phyloP scores from a whole-genome alignment of 2,329 filamentous ascomycete species.

The Fusarium sp. region DNA sequence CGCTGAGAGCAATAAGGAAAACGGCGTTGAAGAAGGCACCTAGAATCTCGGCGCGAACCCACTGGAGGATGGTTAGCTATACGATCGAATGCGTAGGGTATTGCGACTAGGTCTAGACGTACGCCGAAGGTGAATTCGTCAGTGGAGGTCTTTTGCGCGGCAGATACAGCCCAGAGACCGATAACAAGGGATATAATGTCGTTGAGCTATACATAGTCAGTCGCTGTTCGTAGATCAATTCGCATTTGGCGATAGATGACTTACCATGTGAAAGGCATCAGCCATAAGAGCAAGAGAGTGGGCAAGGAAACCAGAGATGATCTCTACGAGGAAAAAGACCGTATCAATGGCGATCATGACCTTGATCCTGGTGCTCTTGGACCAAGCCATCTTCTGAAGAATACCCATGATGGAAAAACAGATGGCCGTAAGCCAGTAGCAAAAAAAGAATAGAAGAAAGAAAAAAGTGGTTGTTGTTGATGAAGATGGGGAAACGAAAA shows the following conservation, averaged over 20 bases:
- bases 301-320: conserved; percentile 85
- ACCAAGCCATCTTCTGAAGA: conserved; percentile 76
- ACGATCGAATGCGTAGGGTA: neutral
- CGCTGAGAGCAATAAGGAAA: conserved; percentile 93
- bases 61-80: conserved; percentile 63
- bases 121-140: conserved; percentile 96
- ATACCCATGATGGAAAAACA: conserved; percentile 43
- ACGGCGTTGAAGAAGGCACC: conserved; percentile 97
- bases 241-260: conserved; percentile 40
- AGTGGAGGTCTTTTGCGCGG: conserved; percentile 84
- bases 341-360: conserved; percentile 92
- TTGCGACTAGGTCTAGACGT: conserved; percentile 51
- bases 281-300: conserved; percentile 93
- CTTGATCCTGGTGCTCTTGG: conserved; percentile 91
- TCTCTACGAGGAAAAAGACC: conserved; percentile 89
- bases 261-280: conserved; percentile 97
- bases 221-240: conserved; percentile 8
- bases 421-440: conserved; percentile 5
- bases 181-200: conserved; percentile 95
- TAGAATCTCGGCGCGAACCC: conserved; percentile 96
- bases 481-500: neutral
- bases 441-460: neutral
- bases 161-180: conserved; percentile 93
- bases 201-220: conserved; percentile 73
- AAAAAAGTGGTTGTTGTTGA: neutral